phyloP scores from a whole-genome alignment of 1,139 yeast species.

The Geotrichum carabidarum region DNA sequence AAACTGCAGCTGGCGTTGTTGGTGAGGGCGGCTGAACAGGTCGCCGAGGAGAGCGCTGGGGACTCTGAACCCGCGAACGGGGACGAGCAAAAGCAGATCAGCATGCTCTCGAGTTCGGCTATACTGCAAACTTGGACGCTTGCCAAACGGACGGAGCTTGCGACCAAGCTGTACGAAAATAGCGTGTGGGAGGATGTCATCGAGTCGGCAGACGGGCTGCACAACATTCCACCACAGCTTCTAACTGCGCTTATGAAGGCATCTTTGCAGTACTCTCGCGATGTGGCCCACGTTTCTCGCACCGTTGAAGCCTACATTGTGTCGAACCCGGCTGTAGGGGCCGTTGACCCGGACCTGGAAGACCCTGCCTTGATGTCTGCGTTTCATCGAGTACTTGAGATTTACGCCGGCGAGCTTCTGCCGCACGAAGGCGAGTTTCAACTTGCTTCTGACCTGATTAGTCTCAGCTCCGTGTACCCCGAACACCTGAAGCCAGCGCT shows the following conservation, averaged over 20 bases:
- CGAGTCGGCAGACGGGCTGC: slow-evolving; percentile 6
- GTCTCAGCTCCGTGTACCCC: slow-evolving; percentile 2
- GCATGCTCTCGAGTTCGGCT: slow-evolving; percentile 4
- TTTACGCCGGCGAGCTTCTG: slow-evolving; percentile 8
- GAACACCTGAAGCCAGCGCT: slow-evolving; percentile 4
- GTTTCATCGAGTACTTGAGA: slow-evolving; percentile 8
- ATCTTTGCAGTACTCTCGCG: slow-evolving; percentile 10
- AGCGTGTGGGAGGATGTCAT: slow-evolving; percentile 8
- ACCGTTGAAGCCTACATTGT: slow-evolving; percentile 6
- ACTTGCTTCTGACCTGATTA: slow-evolving; percentile 8
- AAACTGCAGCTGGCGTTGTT: slow-evolving; percentile 18
- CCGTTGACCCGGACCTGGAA: not conserved
- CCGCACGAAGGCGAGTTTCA: slow-evolving; percentile 6
- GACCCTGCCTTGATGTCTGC: not conserved
- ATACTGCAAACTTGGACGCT: slow-evolving; percentile 10
- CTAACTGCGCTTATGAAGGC: slow-evolving; percentile 1
- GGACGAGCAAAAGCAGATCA: not conserved
- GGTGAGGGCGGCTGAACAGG: slow-evolving; percentile 16
- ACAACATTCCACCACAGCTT: slow-evolving; percentile 12
- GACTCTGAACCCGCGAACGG: not conserved
- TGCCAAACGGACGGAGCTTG: slow-evolving; percentile 6
- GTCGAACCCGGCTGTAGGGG: not conserved
- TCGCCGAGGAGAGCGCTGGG: not conserved
- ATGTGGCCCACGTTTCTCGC: slow-evolving; percentile 8
- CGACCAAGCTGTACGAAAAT: slow-evolving; percentile 4